Percentiles rank a stretch among this genome's conserved stretches.
These are phyloP conservation scores for Shiraia bambusicola DNA, from an alignment of 2,329 filamentous ascomycete genomes.

Conservation along the genomic window DNA sequence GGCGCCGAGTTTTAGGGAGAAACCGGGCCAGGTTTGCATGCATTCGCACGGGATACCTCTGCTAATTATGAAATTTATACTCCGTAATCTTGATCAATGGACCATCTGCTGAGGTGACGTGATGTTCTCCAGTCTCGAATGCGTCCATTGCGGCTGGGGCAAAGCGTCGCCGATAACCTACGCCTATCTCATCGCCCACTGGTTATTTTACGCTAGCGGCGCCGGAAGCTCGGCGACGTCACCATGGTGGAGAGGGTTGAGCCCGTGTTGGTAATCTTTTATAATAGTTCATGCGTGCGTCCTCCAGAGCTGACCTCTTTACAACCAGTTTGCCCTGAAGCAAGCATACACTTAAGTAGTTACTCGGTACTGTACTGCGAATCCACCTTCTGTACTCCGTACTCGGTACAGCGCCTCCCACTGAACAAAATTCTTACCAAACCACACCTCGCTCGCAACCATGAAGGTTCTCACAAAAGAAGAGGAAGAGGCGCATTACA, in stretches of 20 bases:
- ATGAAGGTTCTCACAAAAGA: constrained; percentile 98
- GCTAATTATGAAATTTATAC: not conserved
- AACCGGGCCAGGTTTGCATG: constrained; percentile 13
- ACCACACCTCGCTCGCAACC: constrained; percentile 6
- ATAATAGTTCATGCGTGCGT: constrained; percentile 19
- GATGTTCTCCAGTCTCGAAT: not conserved
- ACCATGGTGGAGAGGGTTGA: constrained; percentile 32
- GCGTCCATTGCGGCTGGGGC: constrained; percentile 13
- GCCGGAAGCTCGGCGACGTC: constrained; percentile 42
- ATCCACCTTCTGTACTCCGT: not conserved
- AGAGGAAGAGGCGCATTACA: constrained; percentile 86
- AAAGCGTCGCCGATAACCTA: constrained; percentile 27
- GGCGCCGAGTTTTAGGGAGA: constrained; percentile 12
- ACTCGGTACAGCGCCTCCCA: not conserved
- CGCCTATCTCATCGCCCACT: constrained; percentile 26
- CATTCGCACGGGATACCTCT: too few relatives aligned
- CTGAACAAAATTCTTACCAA: constrained; percentile 2
- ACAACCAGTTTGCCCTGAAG: not conserved
- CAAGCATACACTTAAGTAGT: too few relatives aligned
- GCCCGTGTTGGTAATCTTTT: constrained; percentile 26
- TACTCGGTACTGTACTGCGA: too few relatives aligned
- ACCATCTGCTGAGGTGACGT: constrained; percentile 6
- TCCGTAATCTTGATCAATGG: not conserved
- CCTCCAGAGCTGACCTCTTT: constrained; percentile 4
- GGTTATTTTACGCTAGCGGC: constrained; percentile 21